A percentile compares a stretch with the other conserved stretches of the same genome.
Conservation (phyloP, 1,284 basidiomycete species). For the Microbotryum saponariae region DNA sequence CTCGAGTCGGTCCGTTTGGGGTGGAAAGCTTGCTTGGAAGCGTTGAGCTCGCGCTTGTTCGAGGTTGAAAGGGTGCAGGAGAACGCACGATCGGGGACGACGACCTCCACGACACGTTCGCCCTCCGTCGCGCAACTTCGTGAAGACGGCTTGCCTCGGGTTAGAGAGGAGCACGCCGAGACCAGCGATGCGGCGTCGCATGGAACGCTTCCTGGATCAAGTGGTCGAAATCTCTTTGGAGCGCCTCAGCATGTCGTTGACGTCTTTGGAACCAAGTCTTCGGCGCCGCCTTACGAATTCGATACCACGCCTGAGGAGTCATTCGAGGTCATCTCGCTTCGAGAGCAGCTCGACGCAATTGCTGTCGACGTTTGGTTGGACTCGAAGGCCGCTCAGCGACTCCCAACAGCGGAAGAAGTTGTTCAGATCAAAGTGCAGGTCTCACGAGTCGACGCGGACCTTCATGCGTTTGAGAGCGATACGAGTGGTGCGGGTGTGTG, state of each 20-base stretch:
- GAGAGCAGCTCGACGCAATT: neutral
- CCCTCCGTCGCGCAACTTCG: no score
- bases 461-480: constrained; percentile 46
- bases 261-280: neutral
- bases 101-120: no score
- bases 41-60: no score
- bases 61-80: no score
- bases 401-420: constrained; percentile 40
- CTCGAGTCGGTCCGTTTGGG: no score
- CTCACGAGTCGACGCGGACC: constrained; percentile 42
- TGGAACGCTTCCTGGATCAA: no score
- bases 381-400: neutral
- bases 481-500: constrained; percentile 46
- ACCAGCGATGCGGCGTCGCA: no score
- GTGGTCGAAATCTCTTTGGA: no score
- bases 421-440: constrained; percentile 44
- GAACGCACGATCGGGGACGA: no score
- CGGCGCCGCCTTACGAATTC: neutral
- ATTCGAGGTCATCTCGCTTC: neutral
- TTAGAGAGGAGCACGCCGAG: no score
- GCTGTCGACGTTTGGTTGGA: constrained; percentile 10
- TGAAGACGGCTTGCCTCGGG: no score
- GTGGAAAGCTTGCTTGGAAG: no score
- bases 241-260: neutral
- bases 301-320: neutral